Base-by-base conservation (phyloP, 2,329 filamentous ascomycete genomes). In the Cyphellophora attinorum region DNA sequence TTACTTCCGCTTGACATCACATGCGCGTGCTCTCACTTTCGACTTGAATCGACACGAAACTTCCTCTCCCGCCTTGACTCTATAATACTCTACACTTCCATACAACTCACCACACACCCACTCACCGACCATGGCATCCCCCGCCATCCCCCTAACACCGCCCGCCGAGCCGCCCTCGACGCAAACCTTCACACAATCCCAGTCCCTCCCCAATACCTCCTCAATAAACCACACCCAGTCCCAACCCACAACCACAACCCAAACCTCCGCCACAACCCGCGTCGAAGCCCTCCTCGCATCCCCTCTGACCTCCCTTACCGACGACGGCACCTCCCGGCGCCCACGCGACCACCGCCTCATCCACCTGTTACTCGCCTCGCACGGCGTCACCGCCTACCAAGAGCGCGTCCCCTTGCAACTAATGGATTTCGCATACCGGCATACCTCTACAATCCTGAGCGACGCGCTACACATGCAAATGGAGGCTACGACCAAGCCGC, bases 381-480 rank as follows among this genome's bases (percentile, higher is more conserved):
- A 64, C 15, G 66, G 66, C 23, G 62, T 69, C 29, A 62, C 56
- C 11, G 57, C 64, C 11, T 69, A 69, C 49, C 65, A 69, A 52
- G 65, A 69, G 45, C 62, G 65, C n/a, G 64, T 69, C 1, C 65
- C 65, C 2, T 55, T 69, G 3, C 65, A 69, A 45, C 60, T 69
- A 25, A 62, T 69, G 50, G 65, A 69, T 42, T 68, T 69, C 44
- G 66, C 64, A 32, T 67, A 69, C 55, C 61, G 67, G 35, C 72
- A 72, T 51, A 71, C 68, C 3, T 67, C 66, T 18, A 61, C 61
- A 14, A 64, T 68, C 1, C 54, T 72, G 2, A 63, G 67, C 42
- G 68, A 72, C 42, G 65, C 68, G 5, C 56, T 70, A 10, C 65
- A 72, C 34, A 61, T 69, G 15, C 59, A 62, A 14, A 62, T 60